Base-by-base conservation (phyloP, 768 basidiomycete species). In the Gautieria morchelliformis region DNA sequence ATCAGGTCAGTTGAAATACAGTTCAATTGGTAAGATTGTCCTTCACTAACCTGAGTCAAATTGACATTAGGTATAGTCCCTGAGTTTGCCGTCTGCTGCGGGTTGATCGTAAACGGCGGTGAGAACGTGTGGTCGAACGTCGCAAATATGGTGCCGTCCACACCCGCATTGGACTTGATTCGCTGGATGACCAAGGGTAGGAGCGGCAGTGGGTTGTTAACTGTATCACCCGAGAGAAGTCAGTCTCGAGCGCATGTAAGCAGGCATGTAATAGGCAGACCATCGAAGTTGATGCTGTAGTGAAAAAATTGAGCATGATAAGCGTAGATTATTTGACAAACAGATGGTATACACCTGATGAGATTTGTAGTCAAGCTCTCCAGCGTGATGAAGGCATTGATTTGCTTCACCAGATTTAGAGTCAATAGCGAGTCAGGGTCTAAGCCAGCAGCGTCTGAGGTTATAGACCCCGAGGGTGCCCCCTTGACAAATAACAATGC, bases 221-320 rank as follows among this genome's bases (percentile, higher is more conserved):
- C 55, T 75, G 51, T 32, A 32, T 12, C 9, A 32, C 6, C 7
- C 19, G 30, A 33, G 50, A 19, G n/a, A 7, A 27, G n/a, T 19
- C 17, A 22, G 19, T 52, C 19, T n/a, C 2, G 30, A n/a, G n/a
- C n/a, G n/a, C n/a, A 19, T 30, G 32, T 24, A 52, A 30, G 20
- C 37, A 2, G n/a, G 17, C 50, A n/a, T 52, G 37, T 11, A 52
- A 8, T 22, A n/a, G 2, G n/a, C 46, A 30, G 27, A 47, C 46
- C 46, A 47, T 47, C 46, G 27, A 27, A 47, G 27, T 47, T 47
- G 20, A 47, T 47, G 46, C 46, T 47, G 46, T 27, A 30, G 10
- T 10, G 46, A 12, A 41, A 3, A 47, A 5, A 3, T 17, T 47
- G 12, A 47, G 46, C 46, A 20, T 20, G 46, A 47, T 12, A 19